phyloP scores from a whole-genome alignment of 2,329 filamentous ascomycete species.

The Phaeosphaeria sp. region DNA sequence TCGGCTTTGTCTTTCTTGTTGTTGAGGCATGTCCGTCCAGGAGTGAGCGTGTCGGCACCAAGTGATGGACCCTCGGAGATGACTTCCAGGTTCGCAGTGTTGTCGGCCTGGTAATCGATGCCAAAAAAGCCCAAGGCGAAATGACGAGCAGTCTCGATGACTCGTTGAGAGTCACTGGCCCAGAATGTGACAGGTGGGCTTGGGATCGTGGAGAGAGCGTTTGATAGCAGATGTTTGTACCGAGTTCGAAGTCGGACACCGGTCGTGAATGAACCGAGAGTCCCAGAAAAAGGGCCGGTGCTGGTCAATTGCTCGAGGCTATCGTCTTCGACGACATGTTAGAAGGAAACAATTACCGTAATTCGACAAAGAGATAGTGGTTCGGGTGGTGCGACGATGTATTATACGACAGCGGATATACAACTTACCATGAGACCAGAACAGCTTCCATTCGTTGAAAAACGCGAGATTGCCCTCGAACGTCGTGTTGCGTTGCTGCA shows the following conservation, averaged over 20 bases:
- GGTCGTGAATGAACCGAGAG: constrained; percentile 60
- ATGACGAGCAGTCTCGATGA: constrained; percentile 63
- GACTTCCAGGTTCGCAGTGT: constrained; percentile 52
- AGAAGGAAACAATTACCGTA: no score
- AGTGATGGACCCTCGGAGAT: constrained; percentile 60
- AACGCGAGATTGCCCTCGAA: constrained; percentile 62
- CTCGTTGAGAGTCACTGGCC: constrained; percentile 61
- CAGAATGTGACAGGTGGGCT: constrained; percentile 49
- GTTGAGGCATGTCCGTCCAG: constrained; percentile 55
- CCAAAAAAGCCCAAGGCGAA: constrained; percentile 64
- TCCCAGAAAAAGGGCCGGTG: constrained; percentile 64
- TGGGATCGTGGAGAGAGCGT: constrained; percentile 16
- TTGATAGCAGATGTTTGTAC: constrained; percentile 56
- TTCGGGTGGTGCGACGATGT: neutral
- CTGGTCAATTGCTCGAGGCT: constrained; percentile 62
- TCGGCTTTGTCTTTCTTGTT: constrained; percentile 48
- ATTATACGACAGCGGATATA: neutral
- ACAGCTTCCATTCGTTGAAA: constrained; percentile 62
- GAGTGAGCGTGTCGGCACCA: constrained; percentile 63
- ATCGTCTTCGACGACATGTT: constrained; percentile 34
- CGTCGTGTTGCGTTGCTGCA: constrained; percentile 49
- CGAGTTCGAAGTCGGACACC: constrained; percentile 61
- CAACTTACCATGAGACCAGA: constrained; percentile 50
- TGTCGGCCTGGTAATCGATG: constrained; percentile 52
- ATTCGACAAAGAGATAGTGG: neutral